Evolutionary conservation across 371 early-diverging fungal genomes (phyloP).

Genomic region (Mortierella sp.): DNA sequence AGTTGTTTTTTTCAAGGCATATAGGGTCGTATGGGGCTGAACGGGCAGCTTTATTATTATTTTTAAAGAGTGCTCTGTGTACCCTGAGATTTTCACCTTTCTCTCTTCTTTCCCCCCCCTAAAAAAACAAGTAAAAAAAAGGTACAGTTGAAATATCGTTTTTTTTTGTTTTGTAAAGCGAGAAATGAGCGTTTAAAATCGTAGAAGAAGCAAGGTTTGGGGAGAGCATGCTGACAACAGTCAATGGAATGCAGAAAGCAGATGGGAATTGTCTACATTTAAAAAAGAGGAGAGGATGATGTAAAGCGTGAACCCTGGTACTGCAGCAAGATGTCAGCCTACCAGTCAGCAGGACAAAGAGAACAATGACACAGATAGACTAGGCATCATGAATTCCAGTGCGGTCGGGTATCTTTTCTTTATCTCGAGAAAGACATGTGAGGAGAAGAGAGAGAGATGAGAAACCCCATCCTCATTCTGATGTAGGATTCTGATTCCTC

Average conservation of each 20-base stretch:
- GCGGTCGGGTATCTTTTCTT: neutral
- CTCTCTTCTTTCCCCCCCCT: neutral
- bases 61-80: neutral
- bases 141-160: too few relatives aligned
- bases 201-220: neutral
- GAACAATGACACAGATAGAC: neutral
- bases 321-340: neutral
- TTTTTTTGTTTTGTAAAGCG: too few relatives aligned
- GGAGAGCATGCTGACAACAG: neutral
- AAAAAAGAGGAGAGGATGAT: too few relatives aligned
- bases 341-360: neutral
- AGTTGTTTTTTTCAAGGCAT: too few relatives aligned
- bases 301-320: neutral
- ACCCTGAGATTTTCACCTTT: neutral
- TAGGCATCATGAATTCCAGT: neutral
- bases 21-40: neutral
- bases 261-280: too few relatives aligned
- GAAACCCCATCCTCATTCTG: slow-evolving; percentile 13
- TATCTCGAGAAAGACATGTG: slow-evolving; percentile 1
- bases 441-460: neutral
- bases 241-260: neutral
- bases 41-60: neutral
- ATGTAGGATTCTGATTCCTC: slow-evolving; percentile 20
- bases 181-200: neutral
- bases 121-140: neutral